These are phyloP conservation scores for Kokia cookei DNA, from an alignment of 441 rosid species.

Conservation along the genomic window DNA sequence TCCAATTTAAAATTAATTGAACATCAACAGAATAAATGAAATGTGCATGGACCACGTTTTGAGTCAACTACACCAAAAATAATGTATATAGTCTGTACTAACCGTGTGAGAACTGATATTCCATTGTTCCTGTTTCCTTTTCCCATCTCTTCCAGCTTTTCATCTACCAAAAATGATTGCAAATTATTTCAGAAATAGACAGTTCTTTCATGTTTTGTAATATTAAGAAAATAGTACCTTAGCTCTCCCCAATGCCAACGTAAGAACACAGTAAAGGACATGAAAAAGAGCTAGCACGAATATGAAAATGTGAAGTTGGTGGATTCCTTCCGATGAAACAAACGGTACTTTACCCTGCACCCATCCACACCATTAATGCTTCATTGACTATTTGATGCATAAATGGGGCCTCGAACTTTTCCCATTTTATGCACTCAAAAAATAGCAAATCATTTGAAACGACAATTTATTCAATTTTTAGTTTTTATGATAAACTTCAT, in stretches of 20 bases:
- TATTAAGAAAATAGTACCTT: conserved; percentile 34
- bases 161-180: conserved; percentile 31
- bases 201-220: no score
- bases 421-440: background rate
- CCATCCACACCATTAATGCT: background rate
- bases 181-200: no score
- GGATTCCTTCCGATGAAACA: conserved; percentile 51
- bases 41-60: background rate
- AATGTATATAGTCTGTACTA: background rate
- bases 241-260: conserved; percentile 44
- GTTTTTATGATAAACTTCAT: background rate
- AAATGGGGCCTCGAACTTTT: background rate
- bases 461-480: background rate
- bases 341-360: conserved; percentile 49
- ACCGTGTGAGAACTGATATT: conserved; percentile 65
- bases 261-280: conserved; percentile 46
- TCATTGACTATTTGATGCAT: background rate
- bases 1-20: background rate
- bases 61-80: background rate
- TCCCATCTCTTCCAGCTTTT: conserved; percentile 62
- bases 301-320: conserved; percentile 64
- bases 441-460: background rate
- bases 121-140: conserved; percentile 50
- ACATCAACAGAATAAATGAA: background rate
- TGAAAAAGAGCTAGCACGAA: conserved; percentile 53